A percentile compares a stretch with the other conserved stretches of the same genome.
phyloP scores from a whole-genome alignment of 306 rosid genomes.

The Astragalus glycyphyllos region DNA sequence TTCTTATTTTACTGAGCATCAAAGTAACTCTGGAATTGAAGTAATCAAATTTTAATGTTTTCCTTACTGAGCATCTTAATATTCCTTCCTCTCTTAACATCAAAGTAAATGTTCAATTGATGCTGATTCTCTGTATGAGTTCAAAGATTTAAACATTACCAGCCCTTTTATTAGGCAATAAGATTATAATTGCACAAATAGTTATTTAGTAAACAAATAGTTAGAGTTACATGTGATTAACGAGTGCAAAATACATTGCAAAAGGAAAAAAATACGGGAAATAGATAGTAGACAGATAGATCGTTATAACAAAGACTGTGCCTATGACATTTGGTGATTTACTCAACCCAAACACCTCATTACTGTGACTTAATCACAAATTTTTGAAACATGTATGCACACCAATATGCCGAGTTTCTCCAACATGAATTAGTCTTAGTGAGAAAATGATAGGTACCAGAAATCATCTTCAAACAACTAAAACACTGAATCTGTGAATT shows the following conservation, averaged over 20 bases:
- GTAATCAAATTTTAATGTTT: neutral
- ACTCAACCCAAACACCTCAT: neutral
- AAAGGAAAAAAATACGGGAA: too few species aligned
- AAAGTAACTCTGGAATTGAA: neutral
- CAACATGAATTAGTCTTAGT: neutral
- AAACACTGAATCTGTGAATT: too few species aligned
- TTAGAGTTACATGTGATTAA: too few species aligned
- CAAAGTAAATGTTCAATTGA: neutral
- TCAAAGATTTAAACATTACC: neutral
- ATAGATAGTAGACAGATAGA: too few species aligned
- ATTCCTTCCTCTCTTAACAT: constrained; percentile 5
- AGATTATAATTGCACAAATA: neutral
- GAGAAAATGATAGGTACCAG: neutral
- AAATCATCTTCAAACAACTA: too few species aligned
- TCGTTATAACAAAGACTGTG: neutral
- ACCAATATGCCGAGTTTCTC: neutral
- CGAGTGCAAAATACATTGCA: too few species aligned
- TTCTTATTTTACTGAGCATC: too few species aligned
- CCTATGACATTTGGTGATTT: neutral
- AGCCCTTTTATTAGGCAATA: neutral
- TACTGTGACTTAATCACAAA: neutral
- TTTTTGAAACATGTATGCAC: neutral
- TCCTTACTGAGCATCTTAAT: neutral
- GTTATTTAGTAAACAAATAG: too few species aligned
- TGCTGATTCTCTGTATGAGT: neutral